A percentile compares a stretch with the other conserved stretches of the same genome.
These are phyloP conservation scores for Adansonia digitata DNA, from an alignment of 345 rosid species.

Conservation along the genomic window DNA sequence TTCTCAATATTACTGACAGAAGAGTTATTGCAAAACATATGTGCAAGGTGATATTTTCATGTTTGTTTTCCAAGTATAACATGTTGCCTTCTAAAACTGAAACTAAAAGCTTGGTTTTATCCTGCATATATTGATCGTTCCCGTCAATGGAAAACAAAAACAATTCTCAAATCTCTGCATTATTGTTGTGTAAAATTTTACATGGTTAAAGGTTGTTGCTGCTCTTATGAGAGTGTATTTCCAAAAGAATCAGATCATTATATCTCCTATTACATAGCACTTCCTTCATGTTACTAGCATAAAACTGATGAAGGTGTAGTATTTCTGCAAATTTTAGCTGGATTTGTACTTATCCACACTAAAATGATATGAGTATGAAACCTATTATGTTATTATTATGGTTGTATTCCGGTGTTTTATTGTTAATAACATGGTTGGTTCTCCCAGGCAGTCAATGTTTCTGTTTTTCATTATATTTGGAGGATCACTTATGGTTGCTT, in stretches of 20 bases:
- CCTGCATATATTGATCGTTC: neutral
- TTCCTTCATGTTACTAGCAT: too few species aligned
- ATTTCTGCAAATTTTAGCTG: neutral
- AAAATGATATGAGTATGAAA: neutral
- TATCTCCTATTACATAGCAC: too few species aligned
- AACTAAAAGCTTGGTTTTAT: neutral
- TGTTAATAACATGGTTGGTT: too few species aligned
- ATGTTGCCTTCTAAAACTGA: neutral
- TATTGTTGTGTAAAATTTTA: neutral
- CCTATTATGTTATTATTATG: neutral
- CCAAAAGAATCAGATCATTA: too few species aligned
- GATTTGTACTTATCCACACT: neutral
- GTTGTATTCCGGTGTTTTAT: too few species aligned
- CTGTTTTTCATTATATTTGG: too few species aligned
- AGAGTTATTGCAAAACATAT: slow-evolving; percentile 5
- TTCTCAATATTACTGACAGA: slow-evolving; percentile 13
- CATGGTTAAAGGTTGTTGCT: neutral
- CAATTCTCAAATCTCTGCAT: neutral
- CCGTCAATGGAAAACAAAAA: neutral
- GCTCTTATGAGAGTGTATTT: too few species aligned
- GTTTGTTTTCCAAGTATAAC: neutral
- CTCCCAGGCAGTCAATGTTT: too few species aligned
- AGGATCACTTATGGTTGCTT: too few species aligned
- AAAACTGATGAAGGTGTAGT: neutral
- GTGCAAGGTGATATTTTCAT: neutral